Base-by-base conservation (phyloP, 1,284 basidiomycete species). In the Tranzscheliella williamsii region DNA sequence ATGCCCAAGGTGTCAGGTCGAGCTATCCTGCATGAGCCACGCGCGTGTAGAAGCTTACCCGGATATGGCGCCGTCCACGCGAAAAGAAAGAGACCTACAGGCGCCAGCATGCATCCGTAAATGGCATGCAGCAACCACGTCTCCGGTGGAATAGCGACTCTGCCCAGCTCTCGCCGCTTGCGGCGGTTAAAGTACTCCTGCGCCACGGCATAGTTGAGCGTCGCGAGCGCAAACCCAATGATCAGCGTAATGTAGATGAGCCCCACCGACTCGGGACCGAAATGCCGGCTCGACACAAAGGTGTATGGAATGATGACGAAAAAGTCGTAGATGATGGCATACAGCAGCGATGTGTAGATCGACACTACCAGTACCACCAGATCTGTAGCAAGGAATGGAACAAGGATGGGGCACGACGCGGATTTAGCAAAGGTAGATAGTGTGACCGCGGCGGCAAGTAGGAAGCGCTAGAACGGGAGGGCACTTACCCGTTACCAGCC, bases 251-350 rank as follows among this genome's bases (percentile, higher is more conserved):
- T 31, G 36, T 54, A 66, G 16, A 62, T 45, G 38, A 66, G 18
- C 5, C 63, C 63, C 27, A 50, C 38, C 21, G 40, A 41, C 24
- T 62, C 57, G 4, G 50, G 33, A n/a, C 37, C 30, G 39, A 54
- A 66, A 21, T 44, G 41, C n/a, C 63, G 45, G 21, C 63, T 56
- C n/a, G 36, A 39, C 15, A 21, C 45, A 15, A 66, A 66, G 4
- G 60, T 57, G 21, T 48, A 48, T 6, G 63, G 63, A 9, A 63
- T 48, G 34, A 63, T 48, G 45, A 47, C 52, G 36, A 66, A 66
- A 35, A 62, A 66, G 38, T 43, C 52, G 34, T 66, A 66, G 27
- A 66, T 48, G 46, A 62, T 56, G 12, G 47, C 58, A 13, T 66
- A 66, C 21, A 66, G 44, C 24, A 66, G 32, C 18, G 50, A 50